Evolutionary conservation across 2,329 filamentous ascomycete species (phyloP), one percentile per base, ranked within the genome.

Genomic region (Penicillium italicum): DNA sequence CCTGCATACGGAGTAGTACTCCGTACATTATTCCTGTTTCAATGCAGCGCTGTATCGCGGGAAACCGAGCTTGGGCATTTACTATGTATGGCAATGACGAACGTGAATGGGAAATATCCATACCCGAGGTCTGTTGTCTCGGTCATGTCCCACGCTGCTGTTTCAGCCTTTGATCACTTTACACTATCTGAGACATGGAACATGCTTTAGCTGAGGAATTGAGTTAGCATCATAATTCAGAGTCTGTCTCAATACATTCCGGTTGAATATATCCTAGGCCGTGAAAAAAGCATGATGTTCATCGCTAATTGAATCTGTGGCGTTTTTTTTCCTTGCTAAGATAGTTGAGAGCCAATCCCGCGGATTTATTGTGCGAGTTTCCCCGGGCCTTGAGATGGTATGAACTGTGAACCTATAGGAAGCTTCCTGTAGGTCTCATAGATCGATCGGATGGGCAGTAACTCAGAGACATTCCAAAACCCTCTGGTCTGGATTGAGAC

Each of bases 31-130:
- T 42, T 37, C 41, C 31, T 48, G 57, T 59, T 54, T 12, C 50
- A 57, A 50, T 41, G 57, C 55, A 57, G 47, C 42, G 55, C 57
- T 40, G 28, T 46, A 45, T 45, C 20, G 6, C 26, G 4, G 26
- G 6, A 22, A 11, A 30, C n/a, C 36, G 16, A 9, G 7, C 36
- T 20, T 41, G n/a, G 5, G n/a, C 11, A 16, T 40, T 24, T 28
- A 9, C 26, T 28, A 40, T 37, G 33, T 20, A 30, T 50, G 12
- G 8, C 31, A 10, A 50, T 43, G 37, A 43, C 37, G 3, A 20
- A 42, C 12, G 14, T 18, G 22, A 26, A 49, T 36, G 11, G 28
- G 18, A 1, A 28, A 31, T 33, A 31, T n/a, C 33, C 40, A n/a
- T n/a, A 43, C 8, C 31, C 40, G 40, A 40, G 33, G 22, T 38